Conservation (phyloP, 192 early-diverging fungal species). For the Obelidium mucronatum region DNA sequence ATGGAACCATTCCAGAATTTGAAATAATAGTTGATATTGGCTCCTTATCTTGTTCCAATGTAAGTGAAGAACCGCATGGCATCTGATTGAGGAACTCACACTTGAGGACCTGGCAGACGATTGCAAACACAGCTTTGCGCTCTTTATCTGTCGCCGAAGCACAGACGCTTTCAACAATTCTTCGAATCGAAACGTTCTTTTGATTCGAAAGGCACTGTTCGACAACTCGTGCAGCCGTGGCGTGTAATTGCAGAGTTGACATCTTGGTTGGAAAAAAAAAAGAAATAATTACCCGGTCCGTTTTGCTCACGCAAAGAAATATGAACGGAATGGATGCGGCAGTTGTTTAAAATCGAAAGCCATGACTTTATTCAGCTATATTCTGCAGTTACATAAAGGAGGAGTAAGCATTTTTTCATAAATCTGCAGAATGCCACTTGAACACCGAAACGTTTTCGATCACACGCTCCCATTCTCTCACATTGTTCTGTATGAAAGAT, state of each 20-base stretch:
- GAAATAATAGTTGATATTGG: constrained; percentile 6
- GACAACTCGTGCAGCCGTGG: constrained; percentile 9
- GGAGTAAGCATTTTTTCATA: no score
- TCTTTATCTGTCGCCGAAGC: background rate
- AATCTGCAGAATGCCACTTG: no score
- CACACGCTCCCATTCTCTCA: constrained; percentile 30
- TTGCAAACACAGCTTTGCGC: constrained; percentile 31
- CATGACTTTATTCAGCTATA: no score
- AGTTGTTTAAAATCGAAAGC: no score
- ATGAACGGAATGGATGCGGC: no score
- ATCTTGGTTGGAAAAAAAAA: background rate
- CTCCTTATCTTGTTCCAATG: no score
- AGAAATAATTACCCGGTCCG: background rate
- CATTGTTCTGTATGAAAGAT: constrained; percentile 9
- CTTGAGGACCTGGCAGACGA: constrained; percentile 34
- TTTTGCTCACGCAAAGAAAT: no score
- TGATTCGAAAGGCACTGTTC: constrained; percentile 14
- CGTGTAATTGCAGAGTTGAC: constrained; percentile 16
- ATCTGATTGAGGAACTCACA: background rate
- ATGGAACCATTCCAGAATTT: constrained; percentile 4
- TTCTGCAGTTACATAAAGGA: no score
- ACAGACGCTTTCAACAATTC: constrained; percentile 20
- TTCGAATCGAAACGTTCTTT: constrained; percentile 9
- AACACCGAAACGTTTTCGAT: constrained; percentile 8
- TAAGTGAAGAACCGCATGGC: background rate